A percentile compares a stretch with the other conserved stretches of the same genome.
phyloP scores from a whole-genome alignment of 257 asterid species.

The Penstemon barbatus region DNA sequence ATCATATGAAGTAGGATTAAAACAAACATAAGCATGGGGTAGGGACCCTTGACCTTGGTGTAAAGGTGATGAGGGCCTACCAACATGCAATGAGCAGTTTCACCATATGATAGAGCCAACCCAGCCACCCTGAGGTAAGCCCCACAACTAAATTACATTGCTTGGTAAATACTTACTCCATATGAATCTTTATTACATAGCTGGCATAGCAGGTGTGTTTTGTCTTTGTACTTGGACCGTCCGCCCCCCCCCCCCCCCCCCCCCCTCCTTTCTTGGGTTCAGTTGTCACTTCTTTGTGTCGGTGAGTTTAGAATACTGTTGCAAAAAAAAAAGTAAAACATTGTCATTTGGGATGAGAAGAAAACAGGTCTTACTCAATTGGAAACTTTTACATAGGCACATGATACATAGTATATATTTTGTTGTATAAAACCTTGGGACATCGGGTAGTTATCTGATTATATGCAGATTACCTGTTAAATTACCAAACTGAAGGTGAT shows the following conservation, averaged over 20 bases:
- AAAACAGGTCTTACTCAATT: not conserved
- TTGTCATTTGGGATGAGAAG: not conserved
- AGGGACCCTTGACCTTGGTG: conserved; percentile 23
- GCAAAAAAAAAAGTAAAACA: no score
- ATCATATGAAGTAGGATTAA: conserved; percentile 23
- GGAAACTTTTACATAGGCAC: no score
- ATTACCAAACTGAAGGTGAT: no score
- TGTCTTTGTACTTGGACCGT: conserved; percentile 28
- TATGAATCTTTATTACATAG: conserved; percentile 5
- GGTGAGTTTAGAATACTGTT: not conserved
- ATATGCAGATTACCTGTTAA: no score
- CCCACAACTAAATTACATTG: conserved; percentile 7
- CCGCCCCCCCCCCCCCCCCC: not conserved
- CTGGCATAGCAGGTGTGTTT: conserved; percentile 28
- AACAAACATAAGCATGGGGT: conserved; percentile 23
- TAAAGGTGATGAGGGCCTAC: conserved; percentile 27
- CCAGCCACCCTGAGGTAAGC: conserved; percentile 13
- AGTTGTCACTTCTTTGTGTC: not conserved
- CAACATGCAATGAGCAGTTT: conserved; percentile 16
- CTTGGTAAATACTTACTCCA: not conserved
- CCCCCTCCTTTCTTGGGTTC: conserved; percentile 4
- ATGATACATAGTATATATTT: no score
- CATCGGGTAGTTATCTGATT: no score
- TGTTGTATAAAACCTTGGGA: no score
- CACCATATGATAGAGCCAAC: not conserved